These are phyloP conservation scores for Phytophthora sansomeana DNA, from an alignment of 352 stramenopile species.

Conservation along the genomic window DNA sequence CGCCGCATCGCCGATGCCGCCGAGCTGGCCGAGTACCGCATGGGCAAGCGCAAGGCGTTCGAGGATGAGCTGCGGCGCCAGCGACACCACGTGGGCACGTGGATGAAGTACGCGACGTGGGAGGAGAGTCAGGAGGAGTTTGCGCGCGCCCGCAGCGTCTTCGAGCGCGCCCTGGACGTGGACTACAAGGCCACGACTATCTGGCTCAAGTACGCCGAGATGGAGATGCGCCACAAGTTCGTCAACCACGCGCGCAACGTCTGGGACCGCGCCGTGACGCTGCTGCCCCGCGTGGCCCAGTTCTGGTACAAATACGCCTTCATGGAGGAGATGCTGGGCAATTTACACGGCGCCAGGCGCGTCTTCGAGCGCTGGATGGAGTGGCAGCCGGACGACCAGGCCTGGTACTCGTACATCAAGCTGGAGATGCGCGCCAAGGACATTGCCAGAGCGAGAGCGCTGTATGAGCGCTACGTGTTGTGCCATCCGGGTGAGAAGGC, in stretches of 20 bases:
- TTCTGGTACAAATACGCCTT: slow-evolving; percentile 99
- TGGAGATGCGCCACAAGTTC: slow-evolving; percentile 99
- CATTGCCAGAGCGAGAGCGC: slow-evolving; percentile 82
- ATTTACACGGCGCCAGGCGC: slow-evolving; percentile 92
- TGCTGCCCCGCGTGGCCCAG: slow-evolving; percentile 97
- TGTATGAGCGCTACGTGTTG: slow-evolving; percentile 96
- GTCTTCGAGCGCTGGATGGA: slow-evolving; percentile 98
- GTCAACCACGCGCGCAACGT: slow-evolving; percentile 99
- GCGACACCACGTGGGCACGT: slow-evolving; percentile 96
- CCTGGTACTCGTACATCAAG: slow-evolving; percentile 98
- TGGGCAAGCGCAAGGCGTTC: slow-evolving; percentile 93
- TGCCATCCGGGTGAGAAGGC: slow-evolving; percentile 90
- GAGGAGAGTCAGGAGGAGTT: slow-evolving; percentile 99
- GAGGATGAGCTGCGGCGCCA: slow-evolving; percentile 97
- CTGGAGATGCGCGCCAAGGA: slow-evolving; percentile 96
- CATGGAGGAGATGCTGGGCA: slow-evolving; percentile 99
- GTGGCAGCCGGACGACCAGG: slow-evolving; percentile 98
- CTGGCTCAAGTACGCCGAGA: slow-evolving; percentile 99
- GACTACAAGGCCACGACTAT: slow-evolving; percentile 95
- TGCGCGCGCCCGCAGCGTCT: slow-evolving; percentile 95
- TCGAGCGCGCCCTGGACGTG: slow-evolving; percentile 98
- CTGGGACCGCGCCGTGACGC: slow-evolving; percentile 93
- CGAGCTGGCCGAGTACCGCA: slow-evolving; percentile 93
- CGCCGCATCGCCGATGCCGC: slow-evolving; percentile 91
- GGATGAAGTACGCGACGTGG: slow-evolving; percentile 99